Evolutionary conservation across 2,329 filamentous ascomycete genomes (phyloP).

Genomic region (Domatiomyces globalis): DNA sequence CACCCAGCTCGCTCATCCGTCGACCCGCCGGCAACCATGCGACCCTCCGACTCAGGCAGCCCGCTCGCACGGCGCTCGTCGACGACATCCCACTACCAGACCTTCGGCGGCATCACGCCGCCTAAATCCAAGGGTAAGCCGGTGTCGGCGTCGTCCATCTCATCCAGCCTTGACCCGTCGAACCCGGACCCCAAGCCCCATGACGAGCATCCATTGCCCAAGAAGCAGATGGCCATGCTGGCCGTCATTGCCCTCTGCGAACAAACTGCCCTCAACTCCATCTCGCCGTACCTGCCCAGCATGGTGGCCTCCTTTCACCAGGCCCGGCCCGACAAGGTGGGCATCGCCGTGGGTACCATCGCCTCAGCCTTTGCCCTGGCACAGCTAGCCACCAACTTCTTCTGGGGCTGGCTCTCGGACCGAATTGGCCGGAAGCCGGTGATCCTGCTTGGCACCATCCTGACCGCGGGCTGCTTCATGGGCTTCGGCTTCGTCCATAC

Average conservation of each 20-base stretch:
- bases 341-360: conserved; percentile 78
- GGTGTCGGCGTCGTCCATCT: conserved; percentile 28
- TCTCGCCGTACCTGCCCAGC: conserved; percentile 82
- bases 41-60: conserved; percentile 14
- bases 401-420: conserved; percentile 78
- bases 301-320: conserved; percentile 82
- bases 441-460: conserved; percentile 65
- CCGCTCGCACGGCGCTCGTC: conserved; percentile 27
- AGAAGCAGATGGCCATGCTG: conserved; percentile 66
- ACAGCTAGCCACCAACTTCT: conserved; percentile 81
- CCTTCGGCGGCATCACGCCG: conserved; percentile 34
- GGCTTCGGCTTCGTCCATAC: conserved; percentile 75
- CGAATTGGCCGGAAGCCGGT: conserved; percentile 67
- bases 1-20: not conserved
- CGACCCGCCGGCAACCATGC: conserved; percentile 8
- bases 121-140: conserved; percentile 31
- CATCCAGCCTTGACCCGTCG: conserved; percentile 23
- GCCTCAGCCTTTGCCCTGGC: conserved; percentile 85
- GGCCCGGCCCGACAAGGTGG: conserved; percentile 55
- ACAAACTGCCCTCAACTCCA: conserved; percentile 93
- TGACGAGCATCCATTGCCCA: conserved; percentile 49
- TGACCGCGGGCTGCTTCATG: conserved; percentile 67
- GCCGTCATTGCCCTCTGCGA: conserved; percentile 83
- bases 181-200: conserved; percentile 19
- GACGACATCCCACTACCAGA: conserved; percentile 34